Conservation (phyloP, 2,329 filamentous ascomycete genomes). For the Alternaria arbusti region DNA sequence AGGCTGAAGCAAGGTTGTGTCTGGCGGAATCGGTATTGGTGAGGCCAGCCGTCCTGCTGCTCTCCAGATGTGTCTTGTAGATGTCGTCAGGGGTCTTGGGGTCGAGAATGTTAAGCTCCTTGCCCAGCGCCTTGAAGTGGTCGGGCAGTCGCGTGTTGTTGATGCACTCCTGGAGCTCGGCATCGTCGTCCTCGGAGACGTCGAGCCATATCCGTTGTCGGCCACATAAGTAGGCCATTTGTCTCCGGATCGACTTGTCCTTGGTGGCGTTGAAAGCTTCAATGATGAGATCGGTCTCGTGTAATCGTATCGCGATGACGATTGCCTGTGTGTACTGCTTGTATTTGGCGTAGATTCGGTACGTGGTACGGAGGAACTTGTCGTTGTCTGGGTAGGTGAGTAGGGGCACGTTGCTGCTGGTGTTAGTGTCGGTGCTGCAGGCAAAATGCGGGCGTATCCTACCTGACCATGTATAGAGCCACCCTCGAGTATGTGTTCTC, state of each 20-base stretch:
- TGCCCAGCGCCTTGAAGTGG: conserved; percentile 91
- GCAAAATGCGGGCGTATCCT: conserved; percentile 13
- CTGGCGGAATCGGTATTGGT: conserved; percentile 95
- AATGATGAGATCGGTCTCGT: conserved; percentile 83
- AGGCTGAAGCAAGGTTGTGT: conserved; percentile 93
- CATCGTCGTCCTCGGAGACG: conserved; percentile 72
- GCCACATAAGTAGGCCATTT: conserved; percentile 90
- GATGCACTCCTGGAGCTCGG: conserved; percentile 80
- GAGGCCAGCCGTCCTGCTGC: conserved; percentile 86
- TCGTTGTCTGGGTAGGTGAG: conserved; percentile 98
- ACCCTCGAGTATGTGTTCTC: conserved; percentile 92
- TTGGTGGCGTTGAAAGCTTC: conserved; percentile 80
- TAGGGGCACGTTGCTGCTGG: conserved; percentile 84
- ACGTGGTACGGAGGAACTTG: conserved; percentile 89
- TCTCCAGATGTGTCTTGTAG: conserved; percentile 98
- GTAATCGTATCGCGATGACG: conserved; percentile 89
- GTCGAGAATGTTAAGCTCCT: conserved; percentile 95
- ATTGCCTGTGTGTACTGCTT: conserved; percentile 93
- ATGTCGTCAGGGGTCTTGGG: conserved; percentile 98
- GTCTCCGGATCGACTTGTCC: conserved; percentile 85
- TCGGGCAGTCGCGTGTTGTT: conserved; percentile 88
- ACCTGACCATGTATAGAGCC: conserved; percentile 92
- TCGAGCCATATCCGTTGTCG: conserved; percentile 89
- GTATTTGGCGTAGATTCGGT: conserved; percentile 92
- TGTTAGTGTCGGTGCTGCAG: conserved; percentile 24